phyloP scores from a whole-genome alignment of 768 basidiomycete genomes.

The Galerina sulciceps region DNA sequence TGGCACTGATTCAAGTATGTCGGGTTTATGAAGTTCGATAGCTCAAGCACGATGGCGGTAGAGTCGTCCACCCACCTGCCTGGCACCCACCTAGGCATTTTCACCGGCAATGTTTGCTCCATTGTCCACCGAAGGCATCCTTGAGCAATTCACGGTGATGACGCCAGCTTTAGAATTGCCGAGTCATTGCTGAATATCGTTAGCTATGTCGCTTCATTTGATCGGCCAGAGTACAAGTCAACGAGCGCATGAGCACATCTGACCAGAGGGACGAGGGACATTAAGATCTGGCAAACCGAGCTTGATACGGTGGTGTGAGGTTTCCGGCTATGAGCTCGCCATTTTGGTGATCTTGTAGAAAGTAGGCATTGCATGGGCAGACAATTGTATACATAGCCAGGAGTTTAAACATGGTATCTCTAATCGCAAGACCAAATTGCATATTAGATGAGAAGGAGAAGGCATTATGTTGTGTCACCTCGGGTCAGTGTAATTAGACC shows the following conservation, averaged over 20 bases:
- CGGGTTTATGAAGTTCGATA: no score
- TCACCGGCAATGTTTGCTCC: background rate
- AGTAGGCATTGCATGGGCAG: background rate
- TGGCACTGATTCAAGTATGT: no score
- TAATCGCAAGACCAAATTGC: background rate
- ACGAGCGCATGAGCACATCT: background rate
- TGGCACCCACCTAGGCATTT: background rate
- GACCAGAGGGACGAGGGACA: background rate
- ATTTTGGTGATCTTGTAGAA: background rate
- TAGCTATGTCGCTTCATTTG: background rate
- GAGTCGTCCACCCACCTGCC: background rate
- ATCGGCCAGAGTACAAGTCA: background rate
- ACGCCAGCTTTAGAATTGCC: no score
- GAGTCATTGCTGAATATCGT: background rate
- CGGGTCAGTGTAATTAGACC: background rate
- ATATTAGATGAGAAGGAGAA: background rate
- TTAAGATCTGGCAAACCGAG: no score
- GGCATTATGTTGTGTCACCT: background rate
- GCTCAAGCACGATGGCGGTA: background rate
- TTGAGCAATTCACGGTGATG: background rate
- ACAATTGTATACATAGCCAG: background rate
- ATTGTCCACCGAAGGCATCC: background rate
- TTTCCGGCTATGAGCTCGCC: background rate
- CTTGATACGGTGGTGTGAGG: background rate
- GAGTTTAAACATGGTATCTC: constrained; percentile 1